Evolutionary conservation across 1,139 yeast genomes (phyloP).

Genomic region (Scheffersomyces parashehatae): DNA sequence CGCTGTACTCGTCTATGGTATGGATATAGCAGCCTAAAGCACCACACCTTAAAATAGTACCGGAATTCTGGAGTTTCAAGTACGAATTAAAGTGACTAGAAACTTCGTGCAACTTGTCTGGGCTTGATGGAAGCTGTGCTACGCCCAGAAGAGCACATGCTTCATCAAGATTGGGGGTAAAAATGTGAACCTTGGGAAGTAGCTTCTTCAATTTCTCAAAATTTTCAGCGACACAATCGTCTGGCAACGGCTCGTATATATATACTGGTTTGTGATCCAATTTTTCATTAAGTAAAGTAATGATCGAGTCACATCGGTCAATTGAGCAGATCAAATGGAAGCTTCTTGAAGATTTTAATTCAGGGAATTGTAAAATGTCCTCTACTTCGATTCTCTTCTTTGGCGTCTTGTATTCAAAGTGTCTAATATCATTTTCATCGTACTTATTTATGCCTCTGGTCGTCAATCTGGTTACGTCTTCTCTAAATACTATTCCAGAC

Average conservation of each 20-base stretch:
- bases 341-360: slow-evolving; percentile 42
- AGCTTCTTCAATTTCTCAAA: slow-evolving; percentile 38
- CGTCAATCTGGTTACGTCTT: slow-evolving; percentile 55
- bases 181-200: slow-evolving; percentile 53
- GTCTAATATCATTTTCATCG: slow-evolving; percentile 59
- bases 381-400: slow-evolving; percentile 62
- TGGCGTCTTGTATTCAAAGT: slow-evolving; percentile 48
- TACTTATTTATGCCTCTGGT: slow-evolving; percentile 83
- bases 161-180: slow-evolving; percentile 86
- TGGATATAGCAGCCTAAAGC: slow-evolving; percentile 55
- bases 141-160: slow-evolving; percentile 59
- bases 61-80: slow-evolving; percentile 40
- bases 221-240: slow-evolving; percentile 58
- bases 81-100: slow-evolving; percentile 46
- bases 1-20: slow-evolving; percentile 12
- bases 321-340: slow-evolving; percentile 81
- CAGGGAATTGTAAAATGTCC: slow-evolving; percentile 50
- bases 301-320: slow-evolving; percentile 51
- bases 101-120: slow-evolving; percentile 28
- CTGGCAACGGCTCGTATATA: slow-evolving; percentile 89
- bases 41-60: slow-evolving; percentile 71
- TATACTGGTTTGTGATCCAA: slow-evolving; percentile 35
- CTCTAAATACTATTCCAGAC: slow-evolving; percentile 58
- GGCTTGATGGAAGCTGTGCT: slow-evolving; percentile 10
- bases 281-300: slow-evolving; percentile 29